Evolutionary conservation across 2,329 filamentous ascomycete genomes (phyloP).

Genomic region (Calonectria multiphialidica): DNA sequence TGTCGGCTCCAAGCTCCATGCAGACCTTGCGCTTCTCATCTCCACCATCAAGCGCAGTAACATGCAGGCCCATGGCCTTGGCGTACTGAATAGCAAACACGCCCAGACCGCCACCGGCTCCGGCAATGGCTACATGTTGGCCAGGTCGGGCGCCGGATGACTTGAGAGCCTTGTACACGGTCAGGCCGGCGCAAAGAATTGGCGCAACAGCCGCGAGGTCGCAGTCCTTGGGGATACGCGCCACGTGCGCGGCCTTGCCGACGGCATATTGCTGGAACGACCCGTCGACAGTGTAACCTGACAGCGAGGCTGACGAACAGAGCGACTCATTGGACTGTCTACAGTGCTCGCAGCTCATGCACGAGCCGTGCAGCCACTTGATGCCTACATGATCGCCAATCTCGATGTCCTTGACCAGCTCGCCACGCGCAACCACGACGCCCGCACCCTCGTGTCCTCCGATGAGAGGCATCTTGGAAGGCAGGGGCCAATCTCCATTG

Average conservation of each 20-base stretch:
- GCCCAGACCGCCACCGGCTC: constrained; percentile 84
- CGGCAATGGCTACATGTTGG: constrained; percentile 83
- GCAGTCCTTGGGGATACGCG: constrained; percentile 79
- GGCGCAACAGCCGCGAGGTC: constrained; percentile 81
- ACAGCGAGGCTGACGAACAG: constrained; percentile 78
- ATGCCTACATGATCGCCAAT: constrained; percentile 87
- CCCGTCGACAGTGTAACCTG: constrained; percentile 90
- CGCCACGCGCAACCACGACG: constrained; percentile 81
- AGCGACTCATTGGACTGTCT: constrained; percentile 83
- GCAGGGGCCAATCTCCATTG: constrained; percentile 87
- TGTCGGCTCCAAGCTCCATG: constrained; percentile 74
- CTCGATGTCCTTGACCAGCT: constrained; percentile 79
- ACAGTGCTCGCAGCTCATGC: constrained; percentile 84
- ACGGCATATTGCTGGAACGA: constrained; percentile 91
- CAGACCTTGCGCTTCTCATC: constrained; percentile 82
- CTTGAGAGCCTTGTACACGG: constrained; percentile 88
- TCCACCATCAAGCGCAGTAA: constrained; percentile 85
- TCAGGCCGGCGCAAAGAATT: constrained; percentile 85
- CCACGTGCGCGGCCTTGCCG: constrained; percentile 84
- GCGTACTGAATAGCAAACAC: constrained; percentile 85
- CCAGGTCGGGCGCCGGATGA: constrained; percentile 79
- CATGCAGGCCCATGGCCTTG: constrained; percentile 84
- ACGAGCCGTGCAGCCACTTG: constrained; percentile 91
- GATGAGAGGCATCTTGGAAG: constrained; percentile 82
- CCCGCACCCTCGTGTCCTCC: constrained; percentile 84